Percentiles rank a stretch among this genome's conserved stretches.
Conservation (phyloP, 108 stramenopile genomes). For the Nannochloropsis gaditana region DNA sequence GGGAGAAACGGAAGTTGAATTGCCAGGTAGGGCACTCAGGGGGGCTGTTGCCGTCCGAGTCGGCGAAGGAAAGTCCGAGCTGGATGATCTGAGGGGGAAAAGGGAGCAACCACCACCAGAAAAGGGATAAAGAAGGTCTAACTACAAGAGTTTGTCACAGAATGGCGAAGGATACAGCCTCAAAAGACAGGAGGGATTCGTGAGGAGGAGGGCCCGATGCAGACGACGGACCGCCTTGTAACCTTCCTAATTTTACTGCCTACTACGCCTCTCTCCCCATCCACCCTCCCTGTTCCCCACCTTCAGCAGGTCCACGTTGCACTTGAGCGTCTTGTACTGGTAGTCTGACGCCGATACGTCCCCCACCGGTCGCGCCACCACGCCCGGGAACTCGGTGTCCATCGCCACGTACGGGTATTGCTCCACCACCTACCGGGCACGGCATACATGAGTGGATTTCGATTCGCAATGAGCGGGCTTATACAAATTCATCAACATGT, state of each 20-base stretch:
- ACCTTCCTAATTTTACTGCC: too few relatives aligned
- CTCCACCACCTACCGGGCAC: constrained; percentile 60
- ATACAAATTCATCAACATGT: too few relatives aligned
- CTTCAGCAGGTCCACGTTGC: constrained; percentile 95
- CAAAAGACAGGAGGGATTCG: too few relatives aligned
- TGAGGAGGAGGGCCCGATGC: too few relatives aligned
- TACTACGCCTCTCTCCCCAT: too few relatives aligned
- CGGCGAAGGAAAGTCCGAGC: constrained; percentile 85
- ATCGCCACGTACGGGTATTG: constrained; percentile 94
- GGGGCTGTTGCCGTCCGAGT: constrained; percentile 82
- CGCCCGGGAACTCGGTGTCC: constrained; percentile 98
- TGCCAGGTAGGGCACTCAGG: constrained; percentile 94
- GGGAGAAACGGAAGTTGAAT: constrained; percentile 93
- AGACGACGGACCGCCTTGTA: too few relatives aligned
- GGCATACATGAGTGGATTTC: too few relatives aligned
- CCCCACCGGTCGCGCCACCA: constrained; percentile 94
- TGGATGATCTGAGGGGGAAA: constrained; percentile 71
- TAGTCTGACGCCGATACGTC: constrained; percentile 82
- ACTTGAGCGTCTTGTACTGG: constrained; percentile 92
- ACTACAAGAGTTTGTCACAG: neutral
- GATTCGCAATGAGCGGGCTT: too few relatives aligned
- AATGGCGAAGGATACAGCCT: too few relatives aligned
- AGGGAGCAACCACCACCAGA: neutral
- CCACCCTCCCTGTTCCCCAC: neutral
- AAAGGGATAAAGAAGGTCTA: neutral